Evolutionary conservation across 257 asterid genomes (phyloP).

Genomic region (Solanum dulcamara): DNA sequence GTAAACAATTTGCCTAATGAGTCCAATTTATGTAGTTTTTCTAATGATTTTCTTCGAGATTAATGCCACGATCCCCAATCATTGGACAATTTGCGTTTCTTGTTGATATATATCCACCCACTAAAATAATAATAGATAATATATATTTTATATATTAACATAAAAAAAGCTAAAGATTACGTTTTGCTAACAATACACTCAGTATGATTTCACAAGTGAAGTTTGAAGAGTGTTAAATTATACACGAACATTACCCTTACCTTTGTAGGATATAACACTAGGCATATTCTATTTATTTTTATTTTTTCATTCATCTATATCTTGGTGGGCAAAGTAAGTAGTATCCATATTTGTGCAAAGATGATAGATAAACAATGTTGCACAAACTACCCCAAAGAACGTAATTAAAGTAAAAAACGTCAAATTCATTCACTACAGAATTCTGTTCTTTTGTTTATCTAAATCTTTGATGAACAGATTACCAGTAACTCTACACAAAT

Average conservation of each 20-base stretch:
- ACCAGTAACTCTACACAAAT: neutral
- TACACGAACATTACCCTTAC: neutral
- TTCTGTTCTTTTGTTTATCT: neutral
- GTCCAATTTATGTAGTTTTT: too few species aligned
- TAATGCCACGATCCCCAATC: neutral
- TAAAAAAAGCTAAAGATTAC: too few species aligned
- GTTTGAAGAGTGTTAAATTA: neutral
- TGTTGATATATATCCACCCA: too few species aligned
- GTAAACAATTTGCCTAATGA: too few species aligned
- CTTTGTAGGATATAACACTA: neutral
- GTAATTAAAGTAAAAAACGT: neutral
- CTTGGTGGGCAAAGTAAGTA: neutral
- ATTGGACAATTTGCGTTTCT: neutral
- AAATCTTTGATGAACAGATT: neutral
- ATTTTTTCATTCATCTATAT: neutral
- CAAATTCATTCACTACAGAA: neutral
- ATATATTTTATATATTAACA: neutral
- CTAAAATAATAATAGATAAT: neutral
- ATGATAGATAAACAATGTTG: neutral
- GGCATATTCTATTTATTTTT: neutral
- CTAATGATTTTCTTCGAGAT: neutral
- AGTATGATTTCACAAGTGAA: too few species aligned
- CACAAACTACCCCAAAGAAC: neutral
- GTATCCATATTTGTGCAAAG: neutral
- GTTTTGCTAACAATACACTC: too few species aligned